These are phyloP conservation scores for Fusarium chlamydosporum DNA, from an alignment of 2,329 filamentous ascomycete species.

Conservation along the genomic window DNA sequence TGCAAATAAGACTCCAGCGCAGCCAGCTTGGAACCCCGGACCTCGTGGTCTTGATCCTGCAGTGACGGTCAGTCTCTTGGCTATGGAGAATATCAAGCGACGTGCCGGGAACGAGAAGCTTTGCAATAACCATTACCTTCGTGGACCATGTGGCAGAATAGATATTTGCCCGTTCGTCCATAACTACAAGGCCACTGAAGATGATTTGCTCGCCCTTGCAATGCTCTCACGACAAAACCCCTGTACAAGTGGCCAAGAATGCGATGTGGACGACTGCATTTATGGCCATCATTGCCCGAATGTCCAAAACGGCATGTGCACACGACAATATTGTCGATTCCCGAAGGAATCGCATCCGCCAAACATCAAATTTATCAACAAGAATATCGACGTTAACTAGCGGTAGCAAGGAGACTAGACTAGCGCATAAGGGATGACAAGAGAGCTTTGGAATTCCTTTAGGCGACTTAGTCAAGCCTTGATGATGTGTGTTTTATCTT, in stretches of 20 bases:
- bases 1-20: slow-evolving; percentile 41
- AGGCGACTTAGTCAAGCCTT: too few relatives aligned
- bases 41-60: slow-evolving; percentile 68
- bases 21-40: slow-evolving; percentile 66
- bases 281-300: slow-evolving; percentile 74
- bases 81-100: slow-evolving; percentile 69
- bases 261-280: slow-evolving; percentile 70
- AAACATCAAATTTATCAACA: slow-evolving; percentile 65
- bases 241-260: slow-evolving; percentile 70
- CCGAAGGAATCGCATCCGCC: slow-evolving; percentile 67
- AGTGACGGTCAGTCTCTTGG: slow-evolving; percentile 62
- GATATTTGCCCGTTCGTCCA: slow-evolving; percentile 71
- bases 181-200: slow-evolving; percentile 65
- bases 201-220: slow-evolving; percentile 70
- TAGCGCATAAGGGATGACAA: too few relatives aligned
- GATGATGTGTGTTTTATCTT: too few relatives aligned
- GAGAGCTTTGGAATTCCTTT: too few relatives aligned
- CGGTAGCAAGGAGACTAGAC: background rate
- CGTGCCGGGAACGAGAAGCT: slow-evolving; percentile 69
- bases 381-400: slow-evolving; percentile 54
- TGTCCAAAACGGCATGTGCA: slow-evolving; percentile 65
- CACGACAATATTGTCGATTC: slow-evolving; percentile 70
- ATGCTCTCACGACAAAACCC: slow-evolving; percentile 70
- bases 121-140: slow-evolving; percentile 74
- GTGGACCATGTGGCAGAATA: slow-evolving; percentile 69